Evolutionary conservation across 257 asterid genomes (phyloP).

Genomic region (Craterostigma plantagineum): DNA sequence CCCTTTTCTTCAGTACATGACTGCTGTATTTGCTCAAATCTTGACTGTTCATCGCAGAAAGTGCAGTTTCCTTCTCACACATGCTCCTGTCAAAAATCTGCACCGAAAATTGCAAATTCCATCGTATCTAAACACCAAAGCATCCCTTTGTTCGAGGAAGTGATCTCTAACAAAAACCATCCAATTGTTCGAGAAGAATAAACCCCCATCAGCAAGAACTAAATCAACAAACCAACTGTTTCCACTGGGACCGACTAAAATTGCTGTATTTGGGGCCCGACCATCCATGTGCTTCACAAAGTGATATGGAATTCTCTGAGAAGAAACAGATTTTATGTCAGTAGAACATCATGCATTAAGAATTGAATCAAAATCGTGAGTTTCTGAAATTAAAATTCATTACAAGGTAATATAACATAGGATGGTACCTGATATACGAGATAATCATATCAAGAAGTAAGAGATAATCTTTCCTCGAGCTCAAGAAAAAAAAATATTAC

Average conservation of each 20-base stretch:
- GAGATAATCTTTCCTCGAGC: too few relatives aligned
- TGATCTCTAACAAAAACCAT: constrained; percentile 32
- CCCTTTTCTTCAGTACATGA: constrained; percentile 32
- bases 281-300: constrained; percentile 39
- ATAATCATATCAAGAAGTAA: too few relatives aligned
- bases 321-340: constrained; percentile 1
- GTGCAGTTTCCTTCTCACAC: constrained; percentile 68
- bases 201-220: constrained; percentile 14
- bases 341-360: background rate
- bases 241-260: constrained; percentile 39
- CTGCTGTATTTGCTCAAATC: constrained; percentile 18
- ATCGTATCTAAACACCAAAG: constrained; percentile 45
- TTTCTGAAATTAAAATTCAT: too few relatives aligned
- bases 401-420: too few relatives aligned
- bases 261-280: constrained; percentile 17
- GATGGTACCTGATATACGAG: too few relatives aligned
- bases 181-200: constrained; percentile 31
- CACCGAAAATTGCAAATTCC: constrained; percentile 57
- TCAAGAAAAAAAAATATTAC: too few relatives aligned
- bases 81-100: constrained; percentile 53
- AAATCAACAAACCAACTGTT: constrained; percentile 24
- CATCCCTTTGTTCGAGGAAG: constrained; percentile 33
- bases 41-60: constrained; percentile 41
- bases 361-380: constrained; percentile 1
- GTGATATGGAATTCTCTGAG: constrained; percentile 55